Percentiles rank a stretch among this genome's conserved stretches.
phyloP scores from a whole-genome alignment of 2,329 filamentous ascomycete genomes.

The Ilyonectria robusta region DNA sequence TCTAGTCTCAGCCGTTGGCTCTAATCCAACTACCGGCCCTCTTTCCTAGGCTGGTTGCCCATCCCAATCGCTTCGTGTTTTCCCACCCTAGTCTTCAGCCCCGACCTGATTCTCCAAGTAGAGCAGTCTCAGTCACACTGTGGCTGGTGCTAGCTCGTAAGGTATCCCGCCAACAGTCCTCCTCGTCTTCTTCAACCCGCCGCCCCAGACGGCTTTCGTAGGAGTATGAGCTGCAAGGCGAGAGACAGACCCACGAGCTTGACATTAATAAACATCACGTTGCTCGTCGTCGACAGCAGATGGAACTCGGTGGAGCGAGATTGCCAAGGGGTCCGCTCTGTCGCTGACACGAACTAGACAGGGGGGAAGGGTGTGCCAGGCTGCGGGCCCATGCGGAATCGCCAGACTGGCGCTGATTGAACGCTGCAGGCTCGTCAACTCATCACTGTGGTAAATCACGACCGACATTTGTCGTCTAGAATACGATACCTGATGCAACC shows the following conservation, averaged over 20 bases:
- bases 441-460: neutral
- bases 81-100: conserved; percentile 1
- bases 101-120: conserved; percentile 9
- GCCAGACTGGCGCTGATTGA: conserved; percentile 28
- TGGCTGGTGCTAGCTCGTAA: conserved; percentile 13
- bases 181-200: conserved; percentile 20
- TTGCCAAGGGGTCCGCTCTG: conserved; percentile 38
- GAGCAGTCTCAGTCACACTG: neutral
- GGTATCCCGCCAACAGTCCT: conserved; percentile 26
- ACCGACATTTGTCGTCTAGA: conserved; percentile 2
- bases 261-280: conserved; percentile 40
- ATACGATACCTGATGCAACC: conserved; percentile 2
- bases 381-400: conserved; percentile 30
- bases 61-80: conserved; percentile 27
- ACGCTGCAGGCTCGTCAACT: conserved; percentile 20
- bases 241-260: conserved; percentile 33
- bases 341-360: conserved; percentile 40
- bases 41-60: conserved; percentile 5
- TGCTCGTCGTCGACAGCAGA: conserved; percentile 22
- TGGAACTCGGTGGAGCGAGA: conserved; percentile 32
- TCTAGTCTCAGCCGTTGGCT: conserved; percentile 33
- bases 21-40: conserved; percentile 36
- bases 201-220: conserved; percentile 32
- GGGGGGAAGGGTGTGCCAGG: conserved; percentile 30
- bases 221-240: conserved; percentile 8